Evolutionary conservation across 805 yeast genomes (phyloP), one percentile per base, ranked within the genome.

Genomic region (Lipomyces sp.): DNA sequence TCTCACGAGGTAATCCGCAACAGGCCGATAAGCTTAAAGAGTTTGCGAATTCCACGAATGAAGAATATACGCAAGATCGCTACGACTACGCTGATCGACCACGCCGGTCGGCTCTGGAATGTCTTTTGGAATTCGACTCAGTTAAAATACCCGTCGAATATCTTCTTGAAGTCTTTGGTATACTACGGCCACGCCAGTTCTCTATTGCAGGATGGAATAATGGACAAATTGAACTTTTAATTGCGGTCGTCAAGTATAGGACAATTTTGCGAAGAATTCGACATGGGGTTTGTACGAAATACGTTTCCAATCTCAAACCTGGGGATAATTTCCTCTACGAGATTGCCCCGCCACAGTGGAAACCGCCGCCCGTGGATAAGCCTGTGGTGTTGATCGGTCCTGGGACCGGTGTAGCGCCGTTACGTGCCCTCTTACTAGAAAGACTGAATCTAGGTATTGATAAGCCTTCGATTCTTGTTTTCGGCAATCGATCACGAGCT

Each of bases 321-420:
- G 86, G 85, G 0, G 89, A 86, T 69, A 69, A 77, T 5, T 73
- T 93, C 1, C 77, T 85, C 13, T 87, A 85, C 67, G 82, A 85
- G 33, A 57, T 72, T 29, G 61, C 59, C 32, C 24, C 62, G 11
- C 64, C 69, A 69, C 88, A 7, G 83, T 84, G 64, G 75, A 77
- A 37, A 84, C 87, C 68, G 55, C 74, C 63, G 62, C 86, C 53
- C 78, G 83, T 70, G 2, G 68, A 74, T 3, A 75, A 67, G 2
- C 90, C 97, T 0, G 78, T 90, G 33, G 78, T 95, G 2, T 80
- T 94, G 84, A 82, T 94, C 3, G 89, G 94, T 1, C 96, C 99
- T 0, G 99, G 99, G 2, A 96, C 98, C 0, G 99, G 99, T 1
- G 81, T 95, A 10, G 99, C 99, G 0, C 99, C 99, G 1, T 86